Base-by-base conservation (phyloP, 2,329 filamentous ascomycete species). In the Xylariaceae sp. region DNA sequence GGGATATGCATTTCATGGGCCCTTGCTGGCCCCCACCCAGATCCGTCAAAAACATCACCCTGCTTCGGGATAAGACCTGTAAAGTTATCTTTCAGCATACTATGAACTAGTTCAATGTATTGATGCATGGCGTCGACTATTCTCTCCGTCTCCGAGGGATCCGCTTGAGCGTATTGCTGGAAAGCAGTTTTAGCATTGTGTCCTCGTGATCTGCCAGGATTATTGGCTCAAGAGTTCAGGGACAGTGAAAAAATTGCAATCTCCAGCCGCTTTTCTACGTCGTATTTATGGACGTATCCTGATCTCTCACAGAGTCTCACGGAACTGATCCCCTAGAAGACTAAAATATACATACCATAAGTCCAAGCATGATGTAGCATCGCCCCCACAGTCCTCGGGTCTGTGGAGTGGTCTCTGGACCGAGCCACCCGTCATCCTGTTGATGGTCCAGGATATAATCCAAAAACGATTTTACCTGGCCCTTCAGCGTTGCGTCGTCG, bases 341-440 rank as follows among this genome's bases (percentile, higher is more conserved):
- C 10, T 1, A 41, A 16, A 41, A 26, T 7, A 18, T 9, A 57
- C 62, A 15, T 61, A 67, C 65, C 58, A 71, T 76, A 52, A 81
- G 60, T 2, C 78, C 80, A 9, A 81, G 68, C 46, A 79, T 72
- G 10, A 81, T 67, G 13, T 77, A 73, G 58, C 73, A 77, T 13
- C 79, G 68, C 5, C 73, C 80, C 80, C 80, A 83, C 41, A 83
- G 70, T 36, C 78, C 74, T 47, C 79, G 67, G 16, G 68, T 70
- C 6, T 70, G 61, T 2, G 69, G 59, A 0, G 63, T 66, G 9
- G 66, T 71, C 66, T 83, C 80, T 0, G 78, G 78, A 0, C 80
- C 80, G 16, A 84, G 64, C 81, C 81, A 84, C 7, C 81, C 81
- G 68, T 84, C 80, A 1, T 61, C 56, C 29, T 73, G 71, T 53